Evolutionary conservation across 352 stramenopile species (phyloP).

Genomic region (Elongisporangium prolatum): DNA sequence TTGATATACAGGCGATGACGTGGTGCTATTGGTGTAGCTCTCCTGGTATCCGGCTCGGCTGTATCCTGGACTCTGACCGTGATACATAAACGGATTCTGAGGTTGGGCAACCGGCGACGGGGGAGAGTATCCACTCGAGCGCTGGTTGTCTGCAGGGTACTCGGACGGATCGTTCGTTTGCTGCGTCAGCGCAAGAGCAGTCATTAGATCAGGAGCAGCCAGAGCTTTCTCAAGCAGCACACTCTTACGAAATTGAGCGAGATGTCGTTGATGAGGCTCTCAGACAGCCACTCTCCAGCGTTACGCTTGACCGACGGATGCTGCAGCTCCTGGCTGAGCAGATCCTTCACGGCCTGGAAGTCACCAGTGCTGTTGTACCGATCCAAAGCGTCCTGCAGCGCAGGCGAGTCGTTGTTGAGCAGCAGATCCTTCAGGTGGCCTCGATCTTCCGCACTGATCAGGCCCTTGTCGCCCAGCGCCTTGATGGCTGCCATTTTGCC

Average conservation of each 20-base stretch:
- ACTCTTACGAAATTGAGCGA: conserved; percentile 43
- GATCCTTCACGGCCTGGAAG: conserved; percentile 66
- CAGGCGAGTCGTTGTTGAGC: conserved; percentile 72
- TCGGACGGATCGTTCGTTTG: conserved; percentile 7
- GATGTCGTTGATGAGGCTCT: conserved; percentile 76
- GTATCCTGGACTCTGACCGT: conserved; percentile 13
- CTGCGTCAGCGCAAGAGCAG: conserved; percentile 1
- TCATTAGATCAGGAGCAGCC: not conserved
- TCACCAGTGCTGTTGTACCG: conserved; percentile 76
- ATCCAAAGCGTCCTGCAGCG: conserved; percentile 70
- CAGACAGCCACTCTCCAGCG: conserved; percentile 65
- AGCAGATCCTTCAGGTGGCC: conserved; percentile 72
- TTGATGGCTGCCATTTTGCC: conserved; percentile 84
- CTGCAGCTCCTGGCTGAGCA: conserved; percentile 58
- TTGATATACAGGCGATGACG: conserved; percentile 5
- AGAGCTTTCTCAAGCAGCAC: not conserved
- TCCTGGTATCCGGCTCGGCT: not conserved
- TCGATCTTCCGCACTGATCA: conserved; percentile 67
- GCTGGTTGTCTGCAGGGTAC: not conserved
- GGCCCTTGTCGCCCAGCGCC: conserved; percentile 59
- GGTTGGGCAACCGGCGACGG: not conserved
- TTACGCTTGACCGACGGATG: conserved; percentile 67
- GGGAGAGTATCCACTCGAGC: not conserved
- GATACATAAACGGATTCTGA: conserved; percentile 27
- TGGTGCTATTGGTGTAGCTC: conserved; percentile 7